Evolutionary conservation across 257 asterid genomes (phyloP), one percentile per base, ranked within the genome.

Genomic region (Ehretia macrophylla): DNA sequence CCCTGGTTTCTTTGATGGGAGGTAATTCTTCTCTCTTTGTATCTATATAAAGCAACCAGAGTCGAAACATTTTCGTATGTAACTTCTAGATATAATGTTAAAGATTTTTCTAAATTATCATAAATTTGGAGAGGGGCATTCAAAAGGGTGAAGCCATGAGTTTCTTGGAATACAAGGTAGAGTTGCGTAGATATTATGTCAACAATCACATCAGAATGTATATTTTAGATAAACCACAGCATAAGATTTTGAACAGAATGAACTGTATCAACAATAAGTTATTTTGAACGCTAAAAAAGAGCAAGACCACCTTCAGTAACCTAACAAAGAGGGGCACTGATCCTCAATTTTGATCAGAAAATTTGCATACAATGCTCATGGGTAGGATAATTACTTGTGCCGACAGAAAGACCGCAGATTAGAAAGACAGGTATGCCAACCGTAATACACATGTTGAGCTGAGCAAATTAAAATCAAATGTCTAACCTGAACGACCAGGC

Each of bases 401-500:
- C n/a, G 48, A 13, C 11, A 18, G 32, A 22, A 44, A 23, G 11
- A 23, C 27, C 22, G 22, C 23, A 45, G 19, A 58, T 32, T 16
- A 48, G 8, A 56, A 39, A 37, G 19, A 18, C 58, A 53, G 61
- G 54, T 56, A 55, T 50, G 51, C 53, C 37, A 17, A 55, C 17
- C 37, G 40, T 27, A 22, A 47, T 39, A 19, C 12, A 56, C 11
- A 39, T 10, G 21, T 18, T 32, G 13, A n/a, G 5, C 32, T 39
- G 38, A 38, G 27, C 53, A 16, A 37, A 58, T 49, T 6, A 32
- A 63, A 19, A 14, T 44, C n/a, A 60, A 32, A 51, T 53, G 17
- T 0, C 16, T 40, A 71, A 87, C 96, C 98, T 80, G 95, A 79
- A 75, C 59, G 69, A 32, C 98, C 95, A 5, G 91, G 82, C 98